Percentiles rank a stretch among this genome's conserved stretches.
phyloP scores from a whole-genome alignment of 1,139 yeast species.

The Suhomyces bribrorum region DNA sequence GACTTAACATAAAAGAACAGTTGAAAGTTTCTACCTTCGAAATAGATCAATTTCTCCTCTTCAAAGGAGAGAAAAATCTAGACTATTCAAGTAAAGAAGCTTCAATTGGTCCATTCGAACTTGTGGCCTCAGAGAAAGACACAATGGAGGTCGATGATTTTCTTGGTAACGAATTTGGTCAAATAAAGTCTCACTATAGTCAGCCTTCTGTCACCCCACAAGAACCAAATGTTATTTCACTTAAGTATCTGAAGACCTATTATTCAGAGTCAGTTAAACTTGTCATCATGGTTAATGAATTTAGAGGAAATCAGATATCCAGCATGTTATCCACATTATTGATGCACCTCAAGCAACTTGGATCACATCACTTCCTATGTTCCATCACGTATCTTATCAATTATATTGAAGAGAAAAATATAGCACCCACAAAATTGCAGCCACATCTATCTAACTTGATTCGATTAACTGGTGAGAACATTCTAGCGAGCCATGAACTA shows the following conservation, averaged over 20 bases:
- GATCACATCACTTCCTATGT: conserved; percentile 5
- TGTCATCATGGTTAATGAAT: conserved; percentile 1
- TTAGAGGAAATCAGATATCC: conserved; percentile 1
- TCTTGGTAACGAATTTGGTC: conserved; percentile 1
- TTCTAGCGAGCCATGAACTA: conserved; percentile 25
- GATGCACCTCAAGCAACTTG: conserved; percentile 7
- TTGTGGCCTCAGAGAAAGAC: not conserved
- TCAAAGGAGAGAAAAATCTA: not conserved
- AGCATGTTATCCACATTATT: conserved; percentile 8
- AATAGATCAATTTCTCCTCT: not conserved
- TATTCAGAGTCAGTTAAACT: conserved; percentile 9
- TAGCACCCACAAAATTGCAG: not conserved
- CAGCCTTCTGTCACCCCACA: not conserved
- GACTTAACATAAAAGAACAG: not conserved
- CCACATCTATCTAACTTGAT: conserved; percentile 17
- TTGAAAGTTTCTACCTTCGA: not conserved
- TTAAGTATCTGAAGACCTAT: conserved; percentile 3
- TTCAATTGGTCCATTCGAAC: conserved; percentile 2
- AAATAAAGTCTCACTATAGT: not conserved
- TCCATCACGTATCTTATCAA: conserved; percentile 6
- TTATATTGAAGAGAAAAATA: conserved; percentile 1
- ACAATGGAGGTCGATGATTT: not conserved
- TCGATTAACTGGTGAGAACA: conserved; percentile 33
- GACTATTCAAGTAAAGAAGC: not conserved
- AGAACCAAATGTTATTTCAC: not conserved